Percentiles rank a stretch among this genome's conserved stretches.
Evolutionary conservation across 208 protist genomes (phyloP).

Genomic region (Acanthamoeba culbertsoni): DNA sequence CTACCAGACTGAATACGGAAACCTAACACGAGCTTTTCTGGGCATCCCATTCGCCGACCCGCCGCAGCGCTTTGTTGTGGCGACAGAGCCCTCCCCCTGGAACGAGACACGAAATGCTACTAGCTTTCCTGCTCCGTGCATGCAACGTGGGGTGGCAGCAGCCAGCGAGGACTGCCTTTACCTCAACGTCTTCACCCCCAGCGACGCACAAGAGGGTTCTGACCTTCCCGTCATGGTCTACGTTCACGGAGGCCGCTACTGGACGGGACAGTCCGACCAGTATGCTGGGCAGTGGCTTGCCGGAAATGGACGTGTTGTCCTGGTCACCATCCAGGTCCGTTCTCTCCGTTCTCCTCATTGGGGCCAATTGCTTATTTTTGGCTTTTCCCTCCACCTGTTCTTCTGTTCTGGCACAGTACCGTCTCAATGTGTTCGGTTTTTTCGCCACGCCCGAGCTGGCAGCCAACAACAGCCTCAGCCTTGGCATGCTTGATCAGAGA

Average conservation of each 20-base stretch:
- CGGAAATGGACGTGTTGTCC: not conserved
- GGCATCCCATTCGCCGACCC: not conserved
- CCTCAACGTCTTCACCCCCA: not conserved
- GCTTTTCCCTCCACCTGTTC: no score
- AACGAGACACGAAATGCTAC: not conserved
- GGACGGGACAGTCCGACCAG: not conserved
- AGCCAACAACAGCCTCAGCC: not conserved
- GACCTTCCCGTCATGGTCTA: not conserved
- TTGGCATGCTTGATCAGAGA: constrained; percentile 35
- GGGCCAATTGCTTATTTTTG: no score
- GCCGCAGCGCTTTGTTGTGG: not conserved
- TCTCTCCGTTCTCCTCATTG: not conserved
- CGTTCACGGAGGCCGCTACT: not conserved
- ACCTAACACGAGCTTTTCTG: not conserved
- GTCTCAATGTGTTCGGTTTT: constrained; percentile 35
- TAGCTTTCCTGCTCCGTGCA: not conserved
- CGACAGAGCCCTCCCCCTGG: not conserved
- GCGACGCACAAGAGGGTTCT: not conserved
- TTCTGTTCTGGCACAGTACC: constrained; percentile 14
- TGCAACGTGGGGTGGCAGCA: not conserved
- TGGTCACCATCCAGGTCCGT: not conserved
- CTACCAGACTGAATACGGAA: not conserved
- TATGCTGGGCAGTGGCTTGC: not conserved
- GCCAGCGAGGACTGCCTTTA: not conserved
- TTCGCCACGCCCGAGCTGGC: constrained; percentile 22